Evolutionary conservation across 441 rosid species (phyloP), one percentile per base, ranked within the genome.

Genomic region (Francoa sonchifolia): DNA sequence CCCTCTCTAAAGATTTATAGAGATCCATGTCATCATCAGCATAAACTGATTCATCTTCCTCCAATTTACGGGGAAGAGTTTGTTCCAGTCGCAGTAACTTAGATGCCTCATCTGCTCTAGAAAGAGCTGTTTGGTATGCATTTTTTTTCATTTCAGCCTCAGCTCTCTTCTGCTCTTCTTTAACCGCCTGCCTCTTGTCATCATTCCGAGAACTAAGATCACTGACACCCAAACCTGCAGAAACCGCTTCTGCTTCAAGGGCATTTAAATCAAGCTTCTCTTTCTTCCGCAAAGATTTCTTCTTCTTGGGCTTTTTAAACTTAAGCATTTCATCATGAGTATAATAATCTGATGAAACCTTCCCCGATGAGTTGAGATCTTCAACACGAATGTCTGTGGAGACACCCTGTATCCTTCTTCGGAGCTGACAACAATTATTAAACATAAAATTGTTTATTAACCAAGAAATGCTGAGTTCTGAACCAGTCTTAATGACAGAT

Each of bases 161-260:
- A 5, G 69, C 52, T 64, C 77, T 71, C 60, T 76, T 94, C 56
- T 67, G 80, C 57, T 83, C 92, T 59, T 77, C 81, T 52, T 61
- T 87, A 58, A 74, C 54, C 36, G 89, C 88, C 62, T 73, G 88
- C 68, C 90, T 81, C 75, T 67, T 78, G 33, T 71, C 76, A 50
- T 83, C 88, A 52, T 67, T 79, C 58, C 99, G 76, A 58, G 99
- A 72, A 57, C 99, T 95, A 59, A 81, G 97, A 74, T 92, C 99
- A 47, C 71, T 82, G 44, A 57, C 66, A 55, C 84, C 97, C 59
- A 92, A 63, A 21, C 99, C 99, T 11, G 79, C 54, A 41, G 99
- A 69, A 40, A 71, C 54, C 30, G 95, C 99, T 63, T 81, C 97
- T 21, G 80, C 82, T 87, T 92, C 99, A 48, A 92, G 86, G 48